Evolutionary conservation across 768 basidiomycete species (phyloP).

Genomic region (Amanita phalloides): DNA sequence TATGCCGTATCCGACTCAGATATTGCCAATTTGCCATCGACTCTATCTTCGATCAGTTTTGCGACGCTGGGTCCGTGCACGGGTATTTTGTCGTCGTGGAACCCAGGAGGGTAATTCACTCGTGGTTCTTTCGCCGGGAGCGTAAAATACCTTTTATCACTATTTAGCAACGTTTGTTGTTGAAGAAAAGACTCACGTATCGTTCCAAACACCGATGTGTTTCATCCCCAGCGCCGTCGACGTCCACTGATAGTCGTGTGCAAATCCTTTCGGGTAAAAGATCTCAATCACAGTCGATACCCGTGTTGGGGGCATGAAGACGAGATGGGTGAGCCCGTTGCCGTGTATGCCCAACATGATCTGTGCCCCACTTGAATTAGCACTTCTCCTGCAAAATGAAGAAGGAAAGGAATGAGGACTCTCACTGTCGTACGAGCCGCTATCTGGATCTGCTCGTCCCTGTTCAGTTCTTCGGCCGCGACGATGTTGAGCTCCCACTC

Average conservation of each 20-base stretch:
- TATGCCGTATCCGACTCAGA: not conserved
- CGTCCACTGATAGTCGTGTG: slow-evolving; percentile 86
- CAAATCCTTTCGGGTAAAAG: slow-evolving; percentile 72
- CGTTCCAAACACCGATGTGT: slow-evolving; percentile 76
- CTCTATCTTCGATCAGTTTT: slow-evolving; percentile 61
- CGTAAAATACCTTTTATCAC: slow-evolving; percentile 21
- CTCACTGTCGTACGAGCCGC: slow-evolving; percentile 62
- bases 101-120: slow-evolving; percentile 73
- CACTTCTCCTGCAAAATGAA: not conserved
- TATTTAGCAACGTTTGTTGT: not conserved
- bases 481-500: slow-evolving; percentile 54
- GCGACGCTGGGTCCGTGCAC: slow-evolving; percentile 57
- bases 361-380: slow-evolving; percentile 17
- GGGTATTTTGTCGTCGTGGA: slow-evolving; percentile 73
- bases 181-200: slow-evolving; percentile 37
- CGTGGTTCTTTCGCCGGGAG: slow-evolving; percentile 27
- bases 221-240: slow-evolving; percentile 58
- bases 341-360: slow-evolving; percentile 68
- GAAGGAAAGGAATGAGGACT: slow-evolving; percentile 12
- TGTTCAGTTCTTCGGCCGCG: slow-evolving; percentile 52
- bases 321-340: slow-evolving; percentile 76
- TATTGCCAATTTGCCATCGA: slow-evolving; percentile 18
- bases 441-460: slow-evolving; percentile 65
- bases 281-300: slow-evolving; percentile 80
- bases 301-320: slow-evolving; percentile 71